phyloP scores from a whole-genome alignment of 139 green algal genomes.

The Marvania coccoides region DNA sequence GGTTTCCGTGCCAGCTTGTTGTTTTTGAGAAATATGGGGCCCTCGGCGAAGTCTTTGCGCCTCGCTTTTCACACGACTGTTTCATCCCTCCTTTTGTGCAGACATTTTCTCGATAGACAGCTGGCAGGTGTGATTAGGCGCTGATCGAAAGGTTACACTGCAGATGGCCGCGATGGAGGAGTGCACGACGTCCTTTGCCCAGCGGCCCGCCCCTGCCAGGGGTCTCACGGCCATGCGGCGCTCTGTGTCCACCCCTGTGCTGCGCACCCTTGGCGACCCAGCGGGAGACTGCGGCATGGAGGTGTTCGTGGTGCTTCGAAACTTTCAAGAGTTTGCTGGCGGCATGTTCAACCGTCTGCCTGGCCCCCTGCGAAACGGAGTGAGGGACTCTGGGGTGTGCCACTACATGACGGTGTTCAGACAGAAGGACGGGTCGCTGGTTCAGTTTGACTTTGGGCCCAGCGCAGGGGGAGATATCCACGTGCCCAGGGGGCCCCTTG shows the following conservation, averaged over 20 bases:
- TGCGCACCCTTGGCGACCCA: neutral
- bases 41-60: too few species aligned
- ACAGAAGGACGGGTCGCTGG: constrained; percentile 31
- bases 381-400: constrained; percentile 50
- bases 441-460: constrained; percentile 67
- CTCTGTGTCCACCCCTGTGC: constrained; percentile 5
- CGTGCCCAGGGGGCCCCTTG: constrained; percentile 17
- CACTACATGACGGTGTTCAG: constrained; percentile 63
- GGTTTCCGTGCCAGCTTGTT: too few species aligned
- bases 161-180: neutral
- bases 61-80: too few species aligned
- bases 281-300: constrained; percentile 21
- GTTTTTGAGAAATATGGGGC: too few species aligned
- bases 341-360: constrained; percentile 37
- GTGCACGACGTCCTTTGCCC: neutral
- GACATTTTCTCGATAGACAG: too few species aligned
- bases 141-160: too few species aligned
- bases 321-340: constrained; percentile 52
- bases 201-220: neutral
- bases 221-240: constrained; percentile 5
- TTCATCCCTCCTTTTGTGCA: too few species aligned
- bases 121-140: too few species aligned
- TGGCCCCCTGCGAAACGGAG: constrained; percentile 12
- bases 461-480: constrained; percentile 44
- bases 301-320: constrained; percentile 49